Base-by-base conservation (phyloP, 2,329 filamentous ascomycete species). In the Colletotrichum limetticola region DNA sequence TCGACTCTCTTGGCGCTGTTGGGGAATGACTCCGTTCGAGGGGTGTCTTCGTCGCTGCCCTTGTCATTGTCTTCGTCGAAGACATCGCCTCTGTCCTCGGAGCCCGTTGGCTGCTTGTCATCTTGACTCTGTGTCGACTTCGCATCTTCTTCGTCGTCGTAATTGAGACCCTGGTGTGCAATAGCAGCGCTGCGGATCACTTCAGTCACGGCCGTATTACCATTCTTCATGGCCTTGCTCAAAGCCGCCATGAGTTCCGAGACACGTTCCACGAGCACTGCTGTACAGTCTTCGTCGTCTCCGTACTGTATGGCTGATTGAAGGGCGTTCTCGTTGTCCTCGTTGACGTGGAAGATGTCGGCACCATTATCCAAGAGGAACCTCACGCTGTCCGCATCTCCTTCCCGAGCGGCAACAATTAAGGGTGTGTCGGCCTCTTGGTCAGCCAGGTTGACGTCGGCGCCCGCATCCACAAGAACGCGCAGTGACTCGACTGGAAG, bases 361-460 rank as follows among this genome's bases (percentile, higher is more conserved):
- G 83, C 80, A 16, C 82, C 82, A 1, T 80, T 79, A 9, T 80
- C 76, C 3, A 83, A 76, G 5, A 85, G 72, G 60, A 82, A 81
- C 46, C 75, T 77, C 30, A 83, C 79, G 3, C 79, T 79, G 19
- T 80, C 79, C 0, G 75, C 67, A 30, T 85, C 83, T 1, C 80
- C 81, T 46, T 75, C 75, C 11, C 69, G 71, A 0, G 83, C 78
- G 4, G 83, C 82, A 0, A 81, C 74, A 8, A 85, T 84, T 1
- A 85, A 77, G 1, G 84, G 81, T 0, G 83, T 83, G 49, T 84
- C 79, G 11, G 82, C 79, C 5, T 82, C 78, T 2, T 78, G 70
- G 35, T 82, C 81, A 0, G 78, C 70, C 4, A 81, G 76, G 52
- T 84, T 82, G 35, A 85, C 82, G 59, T 84, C 78, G 0, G 83